Conservation (phyloP, 2,329 filamentous ascomycete genomes). For the Saccharata proteae region DNA sequence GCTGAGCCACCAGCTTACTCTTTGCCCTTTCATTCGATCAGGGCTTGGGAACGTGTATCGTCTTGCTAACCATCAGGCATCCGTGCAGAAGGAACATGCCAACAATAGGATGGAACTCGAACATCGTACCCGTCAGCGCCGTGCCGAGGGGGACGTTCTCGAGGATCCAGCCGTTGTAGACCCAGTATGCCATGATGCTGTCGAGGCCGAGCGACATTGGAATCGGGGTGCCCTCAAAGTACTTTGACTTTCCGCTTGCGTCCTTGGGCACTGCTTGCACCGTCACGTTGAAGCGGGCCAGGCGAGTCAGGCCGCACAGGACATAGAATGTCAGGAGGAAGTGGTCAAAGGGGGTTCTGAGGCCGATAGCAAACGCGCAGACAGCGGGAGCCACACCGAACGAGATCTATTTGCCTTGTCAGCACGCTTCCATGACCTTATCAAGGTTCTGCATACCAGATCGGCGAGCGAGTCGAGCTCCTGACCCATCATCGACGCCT, state of each 20-base stretch:
- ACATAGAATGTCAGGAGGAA: slow-evolving; percentile 78
- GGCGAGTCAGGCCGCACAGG: slow-evolving; percentile 80
- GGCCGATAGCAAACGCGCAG: slow-evolving; percentile 76
- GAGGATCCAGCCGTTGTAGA: slow-evolving; percentile 66
- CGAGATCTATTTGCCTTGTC: slow-evolving; percentile 55
- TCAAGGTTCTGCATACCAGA: slow-evolving; percentile 48
- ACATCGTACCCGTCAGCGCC: slow-evolving; percentile 49
- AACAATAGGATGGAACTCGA: slow-evolving; percentile 78
- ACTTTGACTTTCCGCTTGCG: slow-evolving; percentile 76
- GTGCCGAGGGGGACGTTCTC: slow-evolving; percentile 68
- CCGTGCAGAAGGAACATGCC: slow-evolving; percentile 78
- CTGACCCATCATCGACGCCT: slow-evolving; percentile 95
- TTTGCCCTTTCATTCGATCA: slow-evolving; percentile 14
- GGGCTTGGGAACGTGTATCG: slow-evolving; percentile 85
- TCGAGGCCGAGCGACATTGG: slow-evolving; percentile 78
- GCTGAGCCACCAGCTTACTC: too few relatives aligned
- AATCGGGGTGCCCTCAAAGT: slow-evolving; percentile 95
- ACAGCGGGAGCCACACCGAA: slow-evolving; percentile 86
- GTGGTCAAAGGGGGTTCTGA: slow-evolving; percentile 76
- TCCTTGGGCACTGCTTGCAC: slow-evolving; percentile 85
- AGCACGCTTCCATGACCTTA: slow-evolving; percentile 1
- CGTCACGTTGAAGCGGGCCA: slow-evolving; percentile 96
- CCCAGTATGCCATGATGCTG: slow-evolving; percentile 79
- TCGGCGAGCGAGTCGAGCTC: slow-evolving; percentile 94
- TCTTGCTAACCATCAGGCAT: slow-evolving; percentile 91